Evolutionary conservation across 2,329 filamentous ascomycete species (phyloP).

Genomic region (Cephalotrichum gorgonifer): DNA sequence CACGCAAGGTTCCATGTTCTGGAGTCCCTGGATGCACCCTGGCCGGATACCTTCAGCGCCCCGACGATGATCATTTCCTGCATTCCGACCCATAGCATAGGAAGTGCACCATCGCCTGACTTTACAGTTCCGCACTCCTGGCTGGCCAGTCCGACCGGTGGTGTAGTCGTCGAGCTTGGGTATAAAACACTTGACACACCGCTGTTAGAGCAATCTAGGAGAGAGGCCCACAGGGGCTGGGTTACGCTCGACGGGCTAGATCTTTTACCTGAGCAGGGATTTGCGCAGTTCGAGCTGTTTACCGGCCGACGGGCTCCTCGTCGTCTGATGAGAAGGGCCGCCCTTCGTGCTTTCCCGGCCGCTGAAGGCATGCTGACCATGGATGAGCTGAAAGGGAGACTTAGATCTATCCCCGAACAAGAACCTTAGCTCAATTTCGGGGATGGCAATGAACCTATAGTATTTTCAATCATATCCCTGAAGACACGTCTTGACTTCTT

Average conservation of each 20-base stretch:
- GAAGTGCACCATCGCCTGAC: constrained; percentile 53
- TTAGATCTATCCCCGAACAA: constrained; percentile 28
- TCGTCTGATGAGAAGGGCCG: constrained; percentile 58
- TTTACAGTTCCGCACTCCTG: constrained; percentile 60
- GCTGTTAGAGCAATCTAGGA: constrained; percentile 56
- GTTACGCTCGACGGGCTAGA: constrained; percentile 68
- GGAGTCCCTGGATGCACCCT: constrained; percentile 44
- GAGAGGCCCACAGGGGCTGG: constrained; percentile 53
- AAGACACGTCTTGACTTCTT: no score
- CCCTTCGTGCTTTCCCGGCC: constrained; percentile 35
- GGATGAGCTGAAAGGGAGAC: constrained; percentile 26
- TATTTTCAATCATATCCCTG: no score
- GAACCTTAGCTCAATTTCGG: constrained; percentile 25
- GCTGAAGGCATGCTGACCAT: constrained; percentile 28
- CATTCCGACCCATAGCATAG: constrained; percentile 60
- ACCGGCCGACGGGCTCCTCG: constrained; percentile 47
- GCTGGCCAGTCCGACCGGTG: constrained; percentile 63
- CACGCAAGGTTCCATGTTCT: constrained; percentile 46
- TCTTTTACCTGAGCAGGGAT: constrained; percentile 66
- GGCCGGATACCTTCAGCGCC: constrained; percentile 51
- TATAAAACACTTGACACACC: constrained; percentile 68
- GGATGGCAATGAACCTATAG: no score
- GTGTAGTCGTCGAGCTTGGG: constrained; percentile 64
- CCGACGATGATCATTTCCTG: constrained; percentile 70
- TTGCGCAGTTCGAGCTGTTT: constrained; percentile 74